These are phyloP conservation scores for Lactuca sativa DNA, from an alignment of 129 eudicot species.

Conservation along the genomic window DNA sequence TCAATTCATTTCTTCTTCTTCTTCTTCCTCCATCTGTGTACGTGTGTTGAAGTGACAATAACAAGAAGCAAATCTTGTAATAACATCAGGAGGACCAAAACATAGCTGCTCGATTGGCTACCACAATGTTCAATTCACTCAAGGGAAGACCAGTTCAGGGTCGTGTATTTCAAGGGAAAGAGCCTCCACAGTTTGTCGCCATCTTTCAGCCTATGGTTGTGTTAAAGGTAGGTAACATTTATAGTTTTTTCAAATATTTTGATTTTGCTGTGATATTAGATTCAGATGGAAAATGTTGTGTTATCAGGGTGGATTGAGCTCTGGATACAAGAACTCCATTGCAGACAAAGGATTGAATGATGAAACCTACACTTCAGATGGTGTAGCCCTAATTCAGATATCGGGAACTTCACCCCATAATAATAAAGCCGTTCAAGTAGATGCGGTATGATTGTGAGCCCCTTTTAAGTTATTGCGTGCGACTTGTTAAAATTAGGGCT, in stretches of 20 bases:
- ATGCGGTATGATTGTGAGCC: constrained; percentile 54
- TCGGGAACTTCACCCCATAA: constrained; percentile 91
- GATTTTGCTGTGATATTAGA: not conserved
- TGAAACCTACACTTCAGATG: constrained; percentile 82
- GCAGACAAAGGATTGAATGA: constrained; percentile 96
- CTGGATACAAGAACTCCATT: constrained; percentile 83
- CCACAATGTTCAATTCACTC: constrained; percentile 85
- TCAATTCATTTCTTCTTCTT: not conserved
- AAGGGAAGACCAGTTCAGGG: constrained; percentile 96
- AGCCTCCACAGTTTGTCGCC: constrained; percentile 96
- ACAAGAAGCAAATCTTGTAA: not conserved
- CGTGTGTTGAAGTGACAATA: not conserved
- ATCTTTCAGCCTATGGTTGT: constrained; percentile 96
- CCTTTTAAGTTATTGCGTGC: not conserved
- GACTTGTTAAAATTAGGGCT: not conserved
- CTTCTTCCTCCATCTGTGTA: not conserved
- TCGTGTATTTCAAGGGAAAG: constrained; percentile 92
- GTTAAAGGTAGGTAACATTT: constrained; percentile 65
- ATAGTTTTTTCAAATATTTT: not conserved
- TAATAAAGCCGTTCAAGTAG: constrained; percentile 92
- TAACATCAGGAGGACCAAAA: constrained; percentile 74
- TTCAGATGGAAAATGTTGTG: constrained; percentile 13
- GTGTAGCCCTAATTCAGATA: constrained; percentile 81
- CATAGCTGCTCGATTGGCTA: constrained; percentile 72
- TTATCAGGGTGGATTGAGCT: constrained; percentile 87